Percentiles rank a stretch among this genome's conserved stretches.
phyloP scores from a whole-genome alignment of 257 asterid genomes.

The Echium plantagineum region DNA sequence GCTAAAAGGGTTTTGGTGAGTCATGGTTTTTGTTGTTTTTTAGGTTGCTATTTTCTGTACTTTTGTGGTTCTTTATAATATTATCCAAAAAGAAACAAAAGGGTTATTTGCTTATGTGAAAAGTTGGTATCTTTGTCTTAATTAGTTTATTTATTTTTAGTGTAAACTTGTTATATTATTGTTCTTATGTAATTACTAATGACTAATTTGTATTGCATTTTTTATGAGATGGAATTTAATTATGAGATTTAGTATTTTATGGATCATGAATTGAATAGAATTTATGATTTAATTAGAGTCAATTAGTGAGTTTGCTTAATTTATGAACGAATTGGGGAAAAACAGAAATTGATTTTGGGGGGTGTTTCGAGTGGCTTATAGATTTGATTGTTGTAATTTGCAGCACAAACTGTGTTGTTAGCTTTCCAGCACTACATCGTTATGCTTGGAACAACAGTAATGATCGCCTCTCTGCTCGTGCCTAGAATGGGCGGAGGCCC shows the following conservation, averaged over 20 bases:
- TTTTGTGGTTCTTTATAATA: neutral
- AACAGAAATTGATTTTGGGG: neutral
- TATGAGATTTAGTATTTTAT: too few relatives aligned
- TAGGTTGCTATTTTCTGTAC: neutral
- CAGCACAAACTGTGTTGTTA: slow-evolving; percentile 64
- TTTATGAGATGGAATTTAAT: neutral
- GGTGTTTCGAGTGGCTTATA: neutral
- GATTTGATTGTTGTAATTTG: slow-evolving; percentile 11
- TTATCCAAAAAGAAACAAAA: too few relatives aligned
- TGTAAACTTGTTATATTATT: too few relatives aligned
- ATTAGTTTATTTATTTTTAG: too few relatives aligned
- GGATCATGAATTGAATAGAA: neutral
- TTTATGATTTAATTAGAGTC: neutral
- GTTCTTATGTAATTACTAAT: too few relatives aligned
- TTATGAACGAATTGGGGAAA: neutral
- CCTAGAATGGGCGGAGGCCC: slow-evolving; percentile 89
- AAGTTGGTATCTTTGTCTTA: neutral
- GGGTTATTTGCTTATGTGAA: neutral
- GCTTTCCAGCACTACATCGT: slow-evolving; percentile 93
- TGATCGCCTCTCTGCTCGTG: slow-evolving; percentile 69
- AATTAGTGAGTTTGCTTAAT: neutral
- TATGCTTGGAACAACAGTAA: slow-evolving; percentile 91
- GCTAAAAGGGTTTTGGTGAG: neutral
- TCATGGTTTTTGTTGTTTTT: neutral
- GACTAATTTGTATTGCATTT: too few relatives aligned